Percentiles rank a stretch among this genome's conserved stretches.
Conservation (phyloP, 2,329 filamentous ascomycete species). For the Claviceps cyperi region DNA sequence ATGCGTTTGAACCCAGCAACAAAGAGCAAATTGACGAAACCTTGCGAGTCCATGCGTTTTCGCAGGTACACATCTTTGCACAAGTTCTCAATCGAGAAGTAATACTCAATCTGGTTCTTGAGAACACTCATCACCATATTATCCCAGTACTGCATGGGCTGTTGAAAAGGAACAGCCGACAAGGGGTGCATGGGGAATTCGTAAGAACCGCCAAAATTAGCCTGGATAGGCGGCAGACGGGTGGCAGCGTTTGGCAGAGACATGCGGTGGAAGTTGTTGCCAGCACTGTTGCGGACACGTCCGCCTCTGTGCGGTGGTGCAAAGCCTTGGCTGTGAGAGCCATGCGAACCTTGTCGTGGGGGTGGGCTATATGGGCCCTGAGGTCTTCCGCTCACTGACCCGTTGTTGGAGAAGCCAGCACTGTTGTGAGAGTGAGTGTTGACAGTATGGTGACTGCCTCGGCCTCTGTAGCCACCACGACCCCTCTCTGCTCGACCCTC, state of each 20-base stretch:
- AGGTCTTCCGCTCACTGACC: constrained; percentile 18
- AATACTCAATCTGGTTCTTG: constrained; percentile 61
- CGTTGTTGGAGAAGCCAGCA: constrained; percentile 20
- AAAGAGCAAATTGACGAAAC: constrained; percentile 69
- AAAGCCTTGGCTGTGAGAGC: constrained; percentile 21
- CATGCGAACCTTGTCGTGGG: constrained; percentile 25
- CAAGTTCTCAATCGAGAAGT: constrained; percentile 91
- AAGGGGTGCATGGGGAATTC: constrained; percentile 28
- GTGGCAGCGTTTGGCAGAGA: constrained; percentile 23
- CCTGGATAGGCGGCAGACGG: constrained; percentile 23
- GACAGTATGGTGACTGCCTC: constrained; percentile 27
- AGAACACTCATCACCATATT: constrained; percentile 32
- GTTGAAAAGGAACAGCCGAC: constrained; percentile 20
- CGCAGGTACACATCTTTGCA: constrained; percentile 86
- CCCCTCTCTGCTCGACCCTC: constrained; percentile 27
- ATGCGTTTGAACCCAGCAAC: constrained; percentile 76
- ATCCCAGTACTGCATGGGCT: constrained; percentile 33
- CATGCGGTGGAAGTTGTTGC: constrained; percentile 23
- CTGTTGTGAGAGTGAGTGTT: constrained; percentile 19
- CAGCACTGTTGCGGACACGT: constrained; percentile 19
- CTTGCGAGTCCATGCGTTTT: constrained; percentile 86
- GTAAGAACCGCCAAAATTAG: constrained; percentile 19
- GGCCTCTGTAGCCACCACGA: constrained; percentile 30
- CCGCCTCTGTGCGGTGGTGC: constrained; percentile 21
- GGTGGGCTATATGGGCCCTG: constrained; percentile 30